Percentiles rank a stretch among this genome's conserved stretches.
phyloP scores from a whole-genome alignment of 768 basidiomycete species.

The Gyrodon lividus region DNA sequence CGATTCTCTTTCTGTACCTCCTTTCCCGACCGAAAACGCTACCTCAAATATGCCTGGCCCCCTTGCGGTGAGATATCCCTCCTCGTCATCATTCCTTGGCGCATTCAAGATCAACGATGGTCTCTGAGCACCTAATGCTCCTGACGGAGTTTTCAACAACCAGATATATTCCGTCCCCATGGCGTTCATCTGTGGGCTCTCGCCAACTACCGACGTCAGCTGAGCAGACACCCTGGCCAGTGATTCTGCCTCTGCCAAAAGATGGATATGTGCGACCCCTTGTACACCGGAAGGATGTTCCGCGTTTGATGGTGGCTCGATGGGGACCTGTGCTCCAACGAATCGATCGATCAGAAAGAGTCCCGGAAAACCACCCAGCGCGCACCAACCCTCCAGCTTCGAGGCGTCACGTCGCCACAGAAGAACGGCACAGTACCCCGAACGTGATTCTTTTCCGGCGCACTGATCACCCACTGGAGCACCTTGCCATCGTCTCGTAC shows the following conservation, averaged over 20 bases:
- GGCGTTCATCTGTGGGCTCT: conserved; percentile 29
- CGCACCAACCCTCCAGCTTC: conserved; percentile 51
- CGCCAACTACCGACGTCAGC: conserved; percentile 50
- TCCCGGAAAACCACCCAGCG: not conserved
- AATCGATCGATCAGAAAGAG: not conserved
- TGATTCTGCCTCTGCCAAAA: conserved; percentile 35
- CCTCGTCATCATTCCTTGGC: conserved; percentile 39
- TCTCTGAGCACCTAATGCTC: conserved; percentile 1
- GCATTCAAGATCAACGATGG: conserved; percentile 37
- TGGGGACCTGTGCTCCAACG: conserved; percentile 44
- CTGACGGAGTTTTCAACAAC: conserved; percentile 40
- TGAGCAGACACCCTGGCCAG: conserved; percentile 36
- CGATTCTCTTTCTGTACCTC: conserved; percentile 30
- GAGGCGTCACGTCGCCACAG: conserved; percentile 70
- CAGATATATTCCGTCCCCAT: conserved; percentile 34
- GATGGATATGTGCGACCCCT: conserved; percentile 49
- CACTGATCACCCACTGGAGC: conserved; percentile 58
- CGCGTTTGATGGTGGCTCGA: conserved; percentile 43
- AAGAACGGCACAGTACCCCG: conserved; percentile 60
- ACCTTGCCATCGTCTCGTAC: conserved; percentile 52
- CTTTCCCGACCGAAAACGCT: conserved; percentile 41
- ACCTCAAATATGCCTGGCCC: conserved; percentile 52
- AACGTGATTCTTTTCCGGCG: conserved; percentile 27
- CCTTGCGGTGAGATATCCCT: conserved; percentile 25
- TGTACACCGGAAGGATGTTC: conserved; percentile 49